Conservation (phyloP, 2,329 filamentous ascomycete species). For the Sclerotinia glacialis region DNA sequence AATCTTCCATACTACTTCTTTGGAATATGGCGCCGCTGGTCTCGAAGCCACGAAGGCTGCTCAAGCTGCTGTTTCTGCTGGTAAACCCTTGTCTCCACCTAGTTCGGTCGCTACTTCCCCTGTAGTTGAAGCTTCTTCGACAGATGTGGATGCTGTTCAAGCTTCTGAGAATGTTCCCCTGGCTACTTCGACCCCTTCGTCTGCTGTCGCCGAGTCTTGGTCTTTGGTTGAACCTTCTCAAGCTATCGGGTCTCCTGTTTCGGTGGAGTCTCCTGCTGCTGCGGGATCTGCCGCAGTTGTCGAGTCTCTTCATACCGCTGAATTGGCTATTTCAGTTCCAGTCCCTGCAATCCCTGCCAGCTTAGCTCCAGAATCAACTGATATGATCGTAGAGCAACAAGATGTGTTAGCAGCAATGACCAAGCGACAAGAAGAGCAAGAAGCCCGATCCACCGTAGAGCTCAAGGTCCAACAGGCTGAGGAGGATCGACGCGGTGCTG, state of each 20-base stretch:
- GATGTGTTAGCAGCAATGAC: too few species aligned
- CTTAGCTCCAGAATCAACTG: neutral
- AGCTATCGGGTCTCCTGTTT: neutral
- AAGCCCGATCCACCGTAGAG: neutral
- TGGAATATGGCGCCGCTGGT: neutral
- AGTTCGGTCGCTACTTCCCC: neutral
- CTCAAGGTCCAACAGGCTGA: neutral
- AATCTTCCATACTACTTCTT: neutral
- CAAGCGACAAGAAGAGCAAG: too few species aligned
- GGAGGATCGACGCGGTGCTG: too few species aligned
- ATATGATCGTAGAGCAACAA: too few species aligned
- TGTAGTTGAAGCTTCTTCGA: neutral
- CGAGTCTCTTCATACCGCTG: neutral
- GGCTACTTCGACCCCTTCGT: neutral
- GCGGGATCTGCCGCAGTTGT: neutral
- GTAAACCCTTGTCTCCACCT: neutral
- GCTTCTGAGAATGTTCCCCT: neutral
- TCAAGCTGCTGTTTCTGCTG: neutral
- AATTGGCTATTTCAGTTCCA: neutral
- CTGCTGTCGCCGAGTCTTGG: neutral
- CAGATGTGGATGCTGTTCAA: neutral
- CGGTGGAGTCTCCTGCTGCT: neutral
- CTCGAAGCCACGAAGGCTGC: neutral
- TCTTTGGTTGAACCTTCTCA: too few species aligned
- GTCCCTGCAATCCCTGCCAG: neutral